Evolutionary conservation across 129 eudicot genomes (phyloP), one percentile per base, ranked within the genome.

Genomic region (Flaveria robusta): DNA sequence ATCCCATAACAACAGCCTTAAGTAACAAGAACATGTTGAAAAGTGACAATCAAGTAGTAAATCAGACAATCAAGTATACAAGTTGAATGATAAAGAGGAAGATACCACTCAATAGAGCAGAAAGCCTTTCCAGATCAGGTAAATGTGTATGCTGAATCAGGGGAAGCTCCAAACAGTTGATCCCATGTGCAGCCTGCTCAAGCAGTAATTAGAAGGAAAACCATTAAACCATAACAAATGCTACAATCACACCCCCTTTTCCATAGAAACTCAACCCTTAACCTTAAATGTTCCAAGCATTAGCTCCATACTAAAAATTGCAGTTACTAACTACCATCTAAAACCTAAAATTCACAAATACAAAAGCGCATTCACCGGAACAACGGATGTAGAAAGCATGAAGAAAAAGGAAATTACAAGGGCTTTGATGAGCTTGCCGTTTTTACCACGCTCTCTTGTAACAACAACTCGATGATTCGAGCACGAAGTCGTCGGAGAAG

Each of bases 361-460:
- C 4, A 39, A 52, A 15, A 50, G 20, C 15, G 51, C 0, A 4
- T 14, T 7, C 2, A 60, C 65, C 31, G 7, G 14, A 47, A 41
- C 15, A 47, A 26, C 13, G 20, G 18, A 56, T 1, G 45, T 18
- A 64, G 26, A 10, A 42, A 62, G 2, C 13, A 54, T 4, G 23
- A 60, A 6, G 67, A 1, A 55, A 55, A 50, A 42, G 56, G 39
- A 66, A 37, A 26, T 70, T 88, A 92, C 98, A 66, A 92, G 84
- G 15, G 98, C 88, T 58, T 76, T 77, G 82, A 92, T 86, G 83
- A 92, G 96, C 84, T 88, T 92, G 50, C 52, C 84, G 76, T 92
- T 92, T 72, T 92, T 92, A 68, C 98, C 98, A 37, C 92, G 96
- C 81, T 92, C 98, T 23, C 98, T 70, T 27, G 98, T 92, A 37